These are phyloP conservation scores for Alternaria arborescens DNA, from an alignment of 2,329 filamentous ascomycete genomes.

Conservation along the genomic window DNA sequence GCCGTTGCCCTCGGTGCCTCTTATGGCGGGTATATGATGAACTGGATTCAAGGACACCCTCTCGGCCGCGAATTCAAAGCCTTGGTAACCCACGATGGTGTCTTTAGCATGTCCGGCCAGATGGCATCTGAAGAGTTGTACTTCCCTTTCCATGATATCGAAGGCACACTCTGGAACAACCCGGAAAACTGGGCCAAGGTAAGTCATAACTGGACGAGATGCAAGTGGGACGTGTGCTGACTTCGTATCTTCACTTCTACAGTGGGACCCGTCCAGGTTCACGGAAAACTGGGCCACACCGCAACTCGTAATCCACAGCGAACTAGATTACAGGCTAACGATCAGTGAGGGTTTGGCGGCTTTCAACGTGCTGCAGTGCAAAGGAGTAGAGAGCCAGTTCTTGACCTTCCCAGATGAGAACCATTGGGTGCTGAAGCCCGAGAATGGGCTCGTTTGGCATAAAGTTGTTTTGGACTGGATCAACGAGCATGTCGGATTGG, in stretches of 20 bases:
- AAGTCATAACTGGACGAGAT: not conserved
- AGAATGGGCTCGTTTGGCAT: constrained; percentile 93
- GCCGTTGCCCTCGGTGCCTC: constrained; percentile 76
- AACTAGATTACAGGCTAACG: constrained; percentile 87
- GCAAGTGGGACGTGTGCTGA: not conserved
- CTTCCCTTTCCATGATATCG: constrained; percentile 59
- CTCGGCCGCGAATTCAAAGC: constrained; percentile 87
- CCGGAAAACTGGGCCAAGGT: constrained; percentile 58
- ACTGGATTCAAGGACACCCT: constrained; percentile 90
- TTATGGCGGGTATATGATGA: constrained; percentile 58
- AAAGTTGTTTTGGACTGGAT: constrained; percentile 82
- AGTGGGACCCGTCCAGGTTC: constrained; percentile 65
- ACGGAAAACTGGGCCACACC: constrained; percentile 81
- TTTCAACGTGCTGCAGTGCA: constrained; percentile 84
- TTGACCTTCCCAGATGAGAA: constrained; percentile 83
- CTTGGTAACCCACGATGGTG: constrained; percentile 86
- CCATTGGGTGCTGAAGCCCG: constrained; percentile 87
- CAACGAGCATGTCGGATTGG: constrained; percentile 65
- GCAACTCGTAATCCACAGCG: constrained; percentile 87
- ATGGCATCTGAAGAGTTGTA: constrained; percentile 62
- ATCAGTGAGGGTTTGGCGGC: constrained; percentile 84
- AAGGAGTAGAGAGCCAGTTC: constrained; percentile 77
- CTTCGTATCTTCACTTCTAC: not conserved
- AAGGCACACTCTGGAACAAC: constrained; percentile 48
- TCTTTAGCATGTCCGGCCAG: constrained; percentile 70